These are phyloP conservation scores for Diversispora eburnea DNA, from an alignment of 192 early-diverging fungal genomes.

Conservation along the genomic window DNA sequence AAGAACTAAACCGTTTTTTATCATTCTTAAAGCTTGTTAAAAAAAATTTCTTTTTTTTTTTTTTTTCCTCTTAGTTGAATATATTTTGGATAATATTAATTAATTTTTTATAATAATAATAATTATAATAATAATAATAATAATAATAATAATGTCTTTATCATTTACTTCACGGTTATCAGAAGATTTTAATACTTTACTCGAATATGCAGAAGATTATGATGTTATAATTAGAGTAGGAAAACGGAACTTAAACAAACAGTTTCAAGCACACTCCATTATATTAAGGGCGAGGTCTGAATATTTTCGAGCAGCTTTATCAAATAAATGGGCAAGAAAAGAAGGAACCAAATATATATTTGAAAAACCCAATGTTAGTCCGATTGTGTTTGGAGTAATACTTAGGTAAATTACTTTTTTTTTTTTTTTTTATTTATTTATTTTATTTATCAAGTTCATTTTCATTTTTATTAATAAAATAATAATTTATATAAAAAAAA, in stretches of 20 bases:
- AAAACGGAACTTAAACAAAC: background rate
- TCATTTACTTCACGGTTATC: background rate
- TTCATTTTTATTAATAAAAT: no score
- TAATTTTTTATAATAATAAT: no score
- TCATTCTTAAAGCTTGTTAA: no score
- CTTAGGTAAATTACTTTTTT: background rate
- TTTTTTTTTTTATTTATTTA: background rate
- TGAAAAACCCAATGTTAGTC: constrained; percentile 26
- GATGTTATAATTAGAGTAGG: constrained; percentile 17
- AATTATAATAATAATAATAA: no score
- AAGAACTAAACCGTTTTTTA: no score
- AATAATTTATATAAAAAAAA: background rate
- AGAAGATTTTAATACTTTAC: background rate
- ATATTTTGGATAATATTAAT: no score
- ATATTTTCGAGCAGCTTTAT: constrained; percentile 26
- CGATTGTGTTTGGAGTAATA: constrained; percentile 16
- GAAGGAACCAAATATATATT: constrained; percentile 12
- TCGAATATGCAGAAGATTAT: constrained; percentile 17
- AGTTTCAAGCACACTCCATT: constrained; percentile 17
- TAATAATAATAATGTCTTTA: background rate
- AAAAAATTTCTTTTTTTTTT: no score
- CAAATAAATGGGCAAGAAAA: constrained; percentile 21
- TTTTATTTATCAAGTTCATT: no score
- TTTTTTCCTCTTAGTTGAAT: no score
- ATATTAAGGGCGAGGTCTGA: constrained; percentile 15